A percentile compares a stretch with the other conserved stretches of the same genome.
phyloP scores from a whole-genome alignment of 495 filamentous ascomycete species.

The Lindgomyces ingoldianus region DNA sequence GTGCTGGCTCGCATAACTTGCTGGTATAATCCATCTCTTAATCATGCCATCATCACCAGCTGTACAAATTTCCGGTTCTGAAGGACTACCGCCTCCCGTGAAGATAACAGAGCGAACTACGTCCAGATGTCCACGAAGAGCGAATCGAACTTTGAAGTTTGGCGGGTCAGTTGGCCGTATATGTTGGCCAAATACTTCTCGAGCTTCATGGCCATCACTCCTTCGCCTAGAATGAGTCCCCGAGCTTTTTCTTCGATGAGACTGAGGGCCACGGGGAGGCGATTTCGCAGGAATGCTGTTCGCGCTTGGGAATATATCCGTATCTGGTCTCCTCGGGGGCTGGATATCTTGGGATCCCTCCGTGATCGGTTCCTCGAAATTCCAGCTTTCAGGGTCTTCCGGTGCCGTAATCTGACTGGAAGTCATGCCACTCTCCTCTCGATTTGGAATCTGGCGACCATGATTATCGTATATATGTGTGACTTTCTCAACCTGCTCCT shows the following conservation, averaged over 20 bases:
- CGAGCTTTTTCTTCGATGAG: constrained; percentile 82
- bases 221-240: constrained; percentile 54
- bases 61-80: constrained; percentile 95
- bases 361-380: constrained; percentile 74
- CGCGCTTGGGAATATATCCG: constrained; percentile 80
- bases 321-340: constrained; percentile 70
- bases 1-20: constrained; percentile 60
- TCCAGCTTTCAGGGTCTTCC: constrained; percentile 78
- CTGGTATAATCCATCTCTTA: constrained; percentile 94
- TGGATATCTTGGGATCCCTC: constrained; percentile 51
- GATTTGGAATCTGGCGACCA: constrained; percentile 50
- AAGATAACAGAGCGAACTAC: constrained; percentile 92
- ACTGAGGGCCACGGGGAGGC: constrained; percentile 64
- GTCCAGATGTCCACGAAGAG: constrained; percentile 87
- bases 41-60: constrained; percentile 93
- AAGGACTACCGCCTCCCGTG: constrained; percentile 89
- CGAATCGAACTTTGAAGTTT: constrained; percentile 90
- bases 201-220: constrained; percentile 57
- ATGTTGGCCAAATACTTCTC: constrained; percentile 48
- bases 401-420: constrained; percentile 26
- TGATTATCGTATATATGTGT: constrained; percentile 61
- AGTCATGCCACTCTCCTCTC: constrained; percentile 48
- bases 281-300: constrained; percentile 76
- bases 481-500: constrained; percentile 59
- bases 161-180: constrained; percentile 61